Evolutionary conservation across 192 early-diverging fungal genomes (phyloP), one percentile per base, ranked within the genome.

Genomic region (Phlyctochytrium planicorne): DNA sequence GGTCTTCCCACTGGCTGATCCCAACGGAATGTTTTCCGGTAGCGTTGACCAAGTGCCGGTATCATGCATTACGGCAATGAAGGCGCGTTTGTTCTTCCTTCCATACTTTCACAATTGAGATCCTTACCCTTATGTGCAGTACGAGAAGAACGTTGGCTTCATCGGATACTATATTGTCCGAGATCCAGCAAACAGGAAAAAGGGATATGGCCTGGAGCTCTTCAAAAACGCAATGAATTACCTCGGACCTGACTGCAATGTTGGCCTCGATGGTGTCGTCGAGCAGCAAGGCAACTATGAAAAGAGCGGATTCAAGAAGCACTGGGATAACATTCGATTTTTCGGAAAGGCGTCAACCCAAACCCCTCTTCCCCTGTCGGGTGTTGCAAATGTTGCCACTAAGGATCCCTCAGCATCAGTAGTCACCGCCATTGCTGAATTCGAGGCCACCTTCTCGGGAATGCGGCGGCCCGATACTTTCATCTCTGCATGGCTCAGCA

Each of bases 221-320:
- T 57, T 57, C 27, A 14, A 57, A 57, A 57, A 57, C 6, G 55
- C 55, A 6, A 57, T 57, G 27, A 27, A 10, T 25, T 29, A 57
- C 27, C 27, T 14, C 4, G 55, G 55, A 10, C 27, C 55, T 6
- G 55, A 47, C 40, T 47, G 20, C 55, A 57, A 57, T 25, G 27
- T 57, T 10, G 55, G 55, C 6, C 27, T 57, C 6, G 55, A 57
- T 57, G 55, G 55, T 27, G 55, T 57, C 12, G 55, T 57, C 4
- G 55, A 57, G 55, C 55, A 57, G 55, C 55, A 57, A 27, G 6
- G 27, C 12, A 57, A 57, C 55, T 57, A 57, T 27, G 55, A 57
- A 25, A 10, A 25, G 25, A 24, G 6, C 6, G 55, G 55, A 12
- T 57, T 57, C 20, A 14, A 29, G 27, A 57, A 57, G 25, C 14